Evolutionary conservation across 163 green algal species (phyloP), one percentile per base, ranked within the genome.

Genomic region (Volvox carteri): DNA sequence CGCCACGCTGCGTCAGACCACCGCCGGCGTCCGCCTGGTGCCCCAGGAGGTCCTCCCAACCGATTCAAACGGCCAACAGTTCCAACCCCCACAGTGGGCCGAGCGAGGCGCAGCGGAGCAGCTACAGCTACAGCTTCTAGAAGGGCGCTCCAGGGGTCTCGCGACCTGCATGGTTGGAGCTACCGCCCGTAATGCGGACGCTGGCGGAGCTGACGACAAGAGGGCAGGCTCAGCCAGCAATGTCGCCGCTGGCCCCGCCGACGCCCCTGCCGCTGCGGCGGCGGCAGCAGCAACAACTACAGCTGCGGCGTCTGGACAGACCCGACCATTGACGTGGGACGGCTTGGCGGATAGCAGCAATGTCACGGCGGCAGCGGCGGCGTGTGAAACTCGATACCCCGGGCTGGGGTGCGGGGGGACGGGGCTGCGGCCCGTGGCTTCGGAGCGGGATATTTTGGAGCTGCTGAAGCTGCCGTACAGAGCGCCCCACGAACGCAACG

Each of bases 381-480:
- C 37, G 25, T 42, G 39, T 7, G 50, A 23, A 46, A 6, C n/a
- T 72, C 50, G 30, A 48, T 12, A 2, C 42, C 11, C 12, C 0
- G 11, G 46, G 62, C 7, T 0, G 23, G 48, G 48, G 8, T 12
- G 46, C 18, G n/a, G 75, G 48, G 0, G 30, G 30, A 76, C 56
- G 48, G 50, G 28, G 12, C 50, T 81, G 25, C 83, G 48, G 83
- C 42, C 48, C 19, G 67, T 74, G 46, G 81, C 48, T 67, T 80
- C 67, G 25, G 81, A 88, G 50, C 48, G 67, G 0, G 83, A 88
- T 60, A 74, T 81, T 16, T 60, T 35, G 4, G 83, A 88, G 50
- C 35, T 88, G 68, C 35, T 83, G 23, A 23, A 67, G 7, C 1
- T 88, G 35, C 83, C 83, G 3, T 88, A 65, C 50, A 42, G 83